These are phyloP conservation scores for Chrysopogon serrulatus DNA, from an alignment of 176 grass and related monocot species.

Conservation along the genomic window DNA sequence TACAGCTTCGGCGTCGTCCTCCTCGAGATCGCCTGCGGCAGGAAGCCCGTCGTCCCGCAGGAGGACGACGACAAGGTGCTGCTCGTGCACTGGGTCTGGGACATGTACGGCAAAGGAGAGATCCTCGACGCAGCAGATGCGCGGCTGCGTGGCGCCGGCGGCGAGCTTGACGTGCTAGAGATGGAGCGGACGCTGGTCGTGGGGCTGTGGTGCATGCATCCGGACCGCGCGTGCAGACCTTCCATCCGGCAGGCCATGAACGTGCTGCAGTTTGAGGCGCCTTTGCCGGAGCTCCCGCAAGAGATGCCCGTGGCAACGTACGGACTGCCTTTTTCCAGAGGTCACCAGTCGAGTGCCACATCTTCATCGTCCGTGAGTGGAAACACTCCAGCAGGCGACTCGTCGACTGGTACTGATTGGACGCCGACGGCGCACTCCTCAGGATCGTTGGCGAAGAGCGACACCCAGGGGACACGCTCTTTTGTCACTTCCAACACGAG, in stretches of 20 bases:
- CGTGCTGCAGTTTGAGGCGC: neutral
- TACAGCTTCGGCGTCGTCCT: constrained; percentile 6
- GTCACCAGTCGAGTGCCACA: neutral
- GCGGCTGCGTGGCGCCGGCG: neutral
- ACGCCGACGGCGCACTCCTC: neutral
- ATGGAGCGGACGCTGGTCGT: neutral
- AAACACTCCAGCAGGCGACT: too few relatives aligned
- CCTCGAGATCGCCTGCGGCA: neutral
- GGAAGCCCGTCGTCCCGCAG: neutral
- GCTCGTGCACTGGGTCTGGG: constrained; percentile 44
- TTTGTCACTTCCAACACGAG: neutral
- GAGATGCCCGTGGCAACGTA: neutral
- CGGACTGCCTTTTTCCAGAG: neutral
- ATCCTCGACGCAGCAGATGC: constrained; percentile 39
- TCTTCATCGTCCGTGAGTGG: neutral
- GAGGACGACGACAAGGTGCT: neutral
- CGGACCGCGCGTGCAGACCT: neutral
- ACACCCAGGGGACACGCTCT: neutral
- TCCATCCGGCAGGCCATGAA: neutral
- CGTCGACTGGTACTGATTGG: neutral
- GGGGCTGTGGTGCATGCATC: neutral
- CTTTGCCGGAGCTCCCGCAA: neutral
- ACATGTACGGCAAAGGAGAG: constrained; percentile 3
- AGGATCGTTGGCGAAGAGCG: neutral
- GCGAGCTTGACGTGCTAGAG: neutral